Conservation (phyloP, 495 filamentous ascomycete genomes). For the Penicillium fimorum region DNA sequence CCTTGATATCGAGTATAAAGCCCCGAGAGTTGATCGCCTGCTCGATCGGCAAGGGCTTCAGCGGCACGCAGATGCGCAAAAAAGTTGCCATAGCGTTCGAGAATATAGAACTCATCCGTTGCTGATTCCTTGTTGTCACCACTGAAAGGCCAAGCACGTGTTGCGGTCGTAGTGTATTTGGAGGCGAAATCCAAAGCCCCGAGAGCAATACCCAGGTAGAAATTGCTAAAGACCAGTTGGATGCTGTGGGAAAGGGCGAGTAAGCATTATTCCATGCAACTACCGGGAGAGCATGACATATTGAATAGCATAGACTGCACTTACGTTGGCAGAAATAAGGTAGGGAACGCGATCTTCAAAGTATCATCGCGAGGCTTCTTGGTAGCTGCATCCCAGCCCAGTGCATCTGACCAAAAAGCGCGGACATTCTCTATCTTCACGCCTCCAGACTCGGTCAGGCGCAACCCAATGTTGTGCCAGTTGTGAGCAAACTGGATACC, state of each 20-base stretch:
- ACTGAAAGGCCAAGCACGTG: conserved; percentile 59
- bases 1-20: conserved; percentile 39
- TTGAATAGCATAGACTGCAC: conserved; percentile 7
- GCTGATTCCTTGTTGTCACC: conserved; percentile 52
- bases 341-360: conserved; percentile 49
- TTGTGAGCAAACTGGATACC: conserved; percentile 58
- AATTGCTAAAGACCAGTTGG: conserved; percentile 61
- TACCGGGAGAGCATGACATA: background rate
- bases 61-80: conserved; percentile 56
- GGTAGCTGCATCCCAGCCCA: conserved; percentile 51
- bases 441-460: conserved; percentile 58
- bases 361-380: conserved; percentile 46
- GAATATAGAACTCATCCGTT: conserved; percentile 62
- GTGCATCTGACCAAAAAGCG: conserved; percentile 55
- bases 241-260: conserved; percentile 31
- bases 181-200: conserved; percentile 50
- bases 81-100: conserved; percentile 59
- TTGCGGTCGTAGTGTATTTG: conserved; percentile 50
- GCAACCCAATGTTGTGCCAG: conserved; percentile 61
- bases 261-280: background rate
- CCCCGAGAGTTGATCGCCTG: conserved; percentile 42
- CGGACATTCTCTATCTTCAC: conserved; percentile 56
- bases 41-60: conserved; percentile 53
- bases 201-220: conserved; percentile 59
- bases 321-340: conserved; percentile 56